These are phyloP conservation scores for Penicillium cataractarum DNA, from an alignment of 495 filamentous ascomycete species.

Conservation along the genomic window DNA sequence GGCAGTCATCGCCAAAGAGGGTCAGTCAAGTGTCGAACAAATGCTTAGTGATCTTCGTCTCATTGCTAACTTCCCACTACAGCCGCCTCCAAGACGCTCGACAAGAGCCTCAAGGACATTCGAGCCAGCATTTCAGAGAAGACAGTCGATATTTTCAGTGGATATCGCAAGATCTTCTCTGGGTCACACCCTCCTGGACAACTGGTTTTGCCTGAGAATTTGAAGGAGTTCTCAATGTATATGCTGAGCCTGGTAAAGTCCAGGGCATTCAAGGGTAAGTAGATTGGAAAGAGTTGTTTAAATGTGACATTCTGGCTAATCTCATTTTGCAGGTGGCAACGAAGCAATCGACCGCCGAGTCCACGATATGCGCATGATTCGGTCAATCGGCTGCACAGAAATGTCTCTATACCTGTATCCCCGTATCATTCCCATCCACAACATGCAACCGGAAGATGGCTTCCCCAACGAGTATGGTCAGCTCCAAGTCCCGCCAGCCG, in stretches of 20 bases:
- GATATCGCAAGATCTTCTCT: constrained; percentile 89
- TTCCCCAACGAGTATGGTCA: constrained; percentile 90
- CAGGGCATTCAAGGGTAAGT: constrained; percentile 81
- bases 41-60: constrained; percentile 5
- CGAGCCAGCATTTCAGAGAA: constrained; percentile 85
- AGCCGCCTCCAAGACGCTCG: constrained; percentile 80
- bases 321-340: constrained; percentile 57
- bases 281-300: not conserved
- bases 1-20: constrained; percentile 86
- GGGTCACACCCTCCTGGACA: constrained; percentile 88
- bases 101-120: constrained; percentile 83
- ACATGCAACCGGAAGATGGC: constrained; percentile 72
- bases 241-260: constrained; percentile 92
- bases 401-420: constrained; percentile 94
- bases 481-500: constrained; percentile 65
- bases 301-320: constrained; percentile 2
- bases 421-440: constrained; percentile 89
- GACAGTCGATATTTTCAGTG: constrained; percentile 90
- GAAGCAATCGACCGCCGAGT: constrained; percentile 91
- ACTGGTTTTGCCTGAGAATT: constrained; percentile 89
- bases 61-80: constrained; percentile 3
- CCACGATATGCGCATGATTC: constrained; percentile 88
- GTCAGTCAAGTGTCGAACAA: constrained; percentile 34
- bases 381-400: constrained; percentile 81
- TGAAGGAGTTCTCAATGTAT: constrained; percentile 98